A percentile compares a stretch with the other conserved stretches of the same genome.
phyloP scores from a whole-genome alignment of 2,329 filamentous ascomycete genomes.

The Trichophyton verrucosum region DNA sequence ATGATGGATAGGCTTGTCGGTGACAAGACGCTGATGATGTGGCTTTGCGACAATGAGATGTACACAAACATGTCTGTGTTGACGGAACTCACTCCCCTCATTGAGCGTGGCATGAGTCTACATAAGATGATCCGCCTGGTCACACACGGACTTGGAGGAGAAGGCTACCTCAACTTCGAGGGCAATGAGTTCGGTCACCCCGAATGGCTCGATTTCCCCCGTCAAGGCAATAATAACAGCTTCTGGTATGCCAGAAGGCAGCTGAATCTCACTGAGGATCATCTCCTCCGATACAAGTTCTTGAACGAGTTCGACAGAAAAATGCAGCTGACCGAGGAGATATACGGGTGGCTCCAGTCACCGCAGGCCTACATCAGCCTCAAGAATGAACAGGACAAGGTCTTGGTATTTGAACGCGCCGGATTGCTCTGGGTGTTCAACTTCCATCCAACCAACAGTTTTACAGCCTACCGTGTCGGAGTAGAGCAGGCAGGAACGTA shows the following conservation, averaged over 20 bases:
- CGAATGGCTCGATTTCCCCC: constrained; percentile 97
- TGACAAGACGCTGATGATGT: constrained; percentile 95
- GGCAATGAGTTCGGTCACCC: constrained; percentile 98
- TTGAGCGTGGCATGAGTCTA: constrained; percentile 78
- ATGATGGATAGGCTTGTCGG: constrained; percentile 64
- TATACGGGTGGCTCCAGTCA: constrained; percentile 80
- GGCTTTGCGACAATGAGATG: constrained; percentile 91
- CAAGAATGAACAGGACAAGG: constrained; percentile 88
- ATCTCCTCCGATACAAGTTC: constrained; percentile 73
- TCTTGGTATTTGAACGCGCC: constrained; percentile 87
- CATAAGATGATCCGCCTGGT: constrained; percentile 97
- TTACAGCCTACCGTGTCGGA: constrained; percentile 83
- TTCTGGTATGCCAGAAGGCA: constrained; percentile 92
- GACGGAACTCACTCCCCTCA: constrained; percentile 70
- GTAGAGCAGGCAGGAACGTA: constrained; percentile 79
- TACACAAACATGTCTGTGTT: constrained; percentile 95
- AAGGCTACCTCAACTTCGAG: constrained; percentile 97
- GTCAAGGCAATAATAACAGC: constrained; percentile 81
- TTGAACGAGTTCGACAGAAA: constrained; percentile 86
- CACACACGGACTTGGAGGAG: constrained; percentile 81
- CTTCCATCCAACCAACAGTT: constrained; percentile 76
- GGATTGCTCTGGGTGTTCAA: constrained; percentile 93
- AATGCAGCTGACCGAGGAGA: constrained; percentile 80
- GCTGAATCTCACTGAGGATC: constrained; percentile 81
- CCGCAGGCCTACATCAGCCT: constrained; percentile 83